Evolutionary conservation across 2,329 filamentous ascomycete genomes (phyloP).

Genomic region (Trichoderma koningiopsis): DNA sequence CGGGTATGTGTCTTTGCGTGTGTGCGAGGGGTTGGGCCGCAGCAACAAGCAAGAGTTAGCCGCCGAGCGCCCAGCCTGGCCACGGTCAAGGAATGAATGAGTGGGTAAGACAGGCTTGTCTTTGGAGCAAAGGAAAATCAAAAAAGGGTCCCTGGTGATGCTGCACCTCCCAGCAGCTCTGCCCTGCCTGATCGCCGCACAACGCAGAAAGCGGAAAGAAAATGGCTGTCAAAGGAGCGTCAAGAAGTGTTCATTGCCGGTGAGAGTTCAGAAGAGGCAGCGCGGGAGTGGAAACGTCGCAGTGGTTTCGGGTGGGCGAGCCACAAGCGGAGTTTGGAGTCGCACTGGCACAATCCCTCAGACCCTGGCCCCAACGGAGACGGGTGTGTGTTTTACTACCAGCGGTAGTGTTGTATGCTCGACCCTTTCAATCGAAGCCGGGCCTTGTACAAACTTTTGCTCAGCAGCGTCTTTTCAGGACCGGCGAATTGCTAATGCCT

Average conservation of each 20-base stretch:
- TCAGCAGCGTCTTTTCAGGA: neutral
- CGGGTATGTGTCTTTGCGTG: slow-evolving; percentile 4
- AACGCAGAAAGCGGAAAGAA: neutral
- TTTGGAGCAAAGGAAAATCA: neutral
- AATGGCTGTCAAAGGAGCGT: slow-evolving; percentile 18
- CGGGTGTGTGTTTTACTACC: slow-evolving; percentile 13
- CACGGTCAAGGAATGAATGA: slow-evolving; percentile 19
- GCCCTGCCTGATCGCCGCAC: neutral
- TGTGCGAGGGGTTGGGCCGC: slow-evolving; percentile 11
- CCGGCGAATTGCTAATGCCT: neutral
- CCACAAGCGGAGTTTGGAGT: slow-evolving; percentile 17
- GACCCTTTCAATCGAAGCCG: neutral
- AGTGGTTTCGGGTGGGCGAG: neutral
- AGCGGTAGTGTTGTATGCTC: neutral
- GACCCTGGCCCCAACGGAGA: slow-evolving; percentile 4
- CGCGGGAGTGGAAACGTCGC: slow-evolving; percentile 3
- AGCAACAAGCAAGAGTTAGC: slow-evolving; percentile 3
- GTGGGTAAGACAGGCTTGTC: neutral
- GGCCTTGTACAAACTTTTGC: neutral
- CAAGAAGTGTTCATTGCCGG: neutral
- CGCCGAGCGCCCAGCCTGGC: neutral
- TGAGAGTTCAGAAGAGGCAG: neutral
- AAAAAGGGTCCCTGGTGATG: neutral
- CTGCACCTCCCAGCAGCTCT: slow-evolving; percentile 5
- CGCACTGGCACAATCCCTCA: slow-evolving; percentile 7